Evolutionary conservation across 176 grass and related monocot species (phyloP).

Genomic region (Poa annua): DNA sequence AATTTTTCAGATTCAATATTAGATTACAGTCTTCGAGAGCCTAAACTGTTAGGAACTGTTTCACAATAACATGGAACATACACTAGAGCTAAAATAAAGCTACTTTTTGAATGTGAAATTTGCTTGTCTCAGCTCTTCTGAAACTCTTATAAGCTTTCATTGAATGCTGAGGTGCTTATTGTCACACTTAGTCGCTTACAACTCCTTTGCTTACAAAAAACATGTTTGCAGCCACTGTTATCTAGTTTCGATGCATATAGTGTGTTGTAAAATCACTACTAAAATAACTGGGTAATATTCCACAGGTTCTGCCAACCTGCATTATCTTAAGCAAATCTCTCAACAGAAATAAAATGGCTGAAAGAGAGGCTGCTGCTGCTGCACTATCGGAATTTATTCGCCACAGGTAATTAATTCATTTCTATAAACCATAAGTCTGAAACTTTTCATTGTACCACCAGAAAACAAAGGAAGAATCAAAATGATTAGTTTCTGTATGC

Average conservation of each 20-base stretch:
- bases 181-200: constrained; percentile 21
- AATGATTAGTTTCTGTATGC: constrained; percentile 32
- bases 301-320: constrained; percentile 83
- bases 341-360: constrained; percentile 78
- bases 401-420: constrained; percentile 65
- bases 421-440: constrained; percentile 6
- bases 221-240: constrained; percentile 17
- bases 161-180: neutral
- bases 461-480: constrained; percentile 15
- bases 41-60: constrained; percentile 13
- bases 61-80: constrained; percentile 21
- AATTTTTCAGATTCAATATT: neutral
- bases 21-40: neutral
- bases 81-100: constrained; percentile 27
- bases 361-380: constrained; percentile 94
- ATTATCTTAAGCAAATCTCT: constrained; percentile 84
- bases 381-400: constrained; percentile 89
- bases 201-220: neutral
- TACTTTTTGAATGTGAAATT: constrained; percentile 12
- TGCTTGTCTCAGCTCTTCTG: neutral
- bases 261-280: constrained; percentile 19
- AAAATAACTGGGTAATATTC: constrained; percentile 38
- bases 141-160: constrained; percentile 21
- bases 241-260: constrained; percentile 35
- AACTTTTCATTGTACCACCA: constrained; percentile 22